Conservation (phyloP, 106 monocot species). For the Apostasia shenzhenica region DNA sequence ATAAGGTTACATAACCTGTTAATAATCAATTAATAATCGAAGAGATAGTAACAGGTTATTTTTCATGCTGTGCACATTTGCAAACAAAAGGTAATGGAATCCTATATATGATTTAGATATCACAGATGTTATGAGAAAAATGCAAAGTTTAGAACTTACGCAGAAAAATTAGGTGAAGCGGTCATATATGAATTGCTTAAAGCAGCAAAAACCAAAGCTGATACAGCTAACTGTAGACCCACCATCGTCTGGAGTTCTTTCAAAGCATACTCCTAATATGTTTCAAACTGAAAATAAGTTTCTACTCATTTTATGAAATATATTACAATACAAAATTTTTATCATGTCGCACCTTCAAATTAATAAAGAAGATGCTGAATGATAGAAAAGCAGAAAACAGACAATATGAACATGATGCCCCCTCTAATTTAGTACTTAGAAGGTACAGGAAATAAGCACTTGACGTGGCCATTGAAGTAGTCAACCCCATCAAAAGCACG, state of each 20-base stretch:
- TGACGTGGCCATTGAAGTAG: constrained; percentile 84
- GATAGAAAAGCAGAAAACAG: constrained; percentile 73
- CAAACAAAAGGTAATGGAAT: not conserved
- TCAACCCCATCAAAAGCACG: constrained; percentile 46
- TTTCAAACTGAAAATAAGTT: not conserved
- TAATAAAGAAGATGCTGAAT: constrained; percentile 69
- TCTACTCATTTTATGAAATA: not conserved
- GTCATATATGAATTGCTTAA: constrained; percentile 65
- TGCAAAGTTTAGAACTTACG: constrained; percentile 22
- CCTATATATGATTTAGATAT: not conserved
- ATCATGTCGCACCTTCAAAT: constrained; percentile 42
- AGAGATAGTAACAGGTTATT: not conserved
- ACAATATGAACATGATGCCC: constrained; percentile 74
- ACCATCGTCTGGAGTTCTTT: constrained; percentile 54
- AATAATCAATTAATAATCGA: not conserved
- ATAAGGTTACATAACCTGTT: not conserved
- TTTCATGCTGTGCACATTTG: not conserved
- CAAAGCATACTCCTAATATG: constrained; percentile 53
- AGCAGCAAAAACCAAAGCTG: constrained; percentile 51
- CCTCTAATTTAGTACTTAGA: constrained; percentile 64
- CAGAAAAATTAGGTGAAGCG: constrained; percentile 20
- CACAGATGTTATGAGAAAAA: not conserved
- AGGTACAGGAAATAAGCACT: constrained; percentile 96
- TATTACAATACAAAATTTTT: not conserved
- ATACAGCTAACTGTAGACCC: constrained; percentile 62